Base-by-base conservation (phyloP, 768 basidiomycete genomes). In the Termitomyces sp. region DNA sequence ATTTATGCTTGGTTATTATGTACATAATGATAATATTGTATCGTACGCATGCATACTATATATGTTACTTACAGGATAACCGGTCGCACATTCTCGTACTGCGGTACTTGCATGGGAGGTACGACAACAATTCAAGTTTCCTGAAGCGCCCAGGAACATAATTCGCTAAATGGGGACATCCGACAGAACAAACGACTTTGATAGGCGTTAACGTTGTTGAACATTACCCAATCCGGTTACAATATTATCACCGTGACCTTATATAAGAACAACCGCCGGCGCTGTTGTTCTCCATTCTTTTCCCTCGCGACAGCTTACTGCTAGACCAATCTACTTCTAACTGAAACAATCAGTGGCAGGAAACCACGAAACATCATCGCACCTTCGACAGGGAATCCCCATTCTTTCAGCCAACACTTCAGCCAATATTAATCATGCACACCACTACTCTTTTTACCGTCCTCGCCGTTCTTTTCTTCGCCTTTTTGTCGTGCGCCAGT, bases 401-500 rank as follows among this genome's bases (percentile, higher is more conserved):
- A 54, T 17, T 50, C 56, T 46, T 42, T 64, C 34, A 43, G 27
- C 32, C 68, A 66, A 65, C n/a, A n/a, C 68, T 73, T 59, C 70
- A 70, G 59, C 72, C 73, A 16, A n/a, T n/a, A n/a, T n/a, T n/a
- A n/a, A 75, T 73, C 48, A 69, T 70, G 52, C 53, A 37, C 60
- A 66, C 68, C 45, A 64, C 69, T 29, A 75, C 77, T 44, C 48
- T 65, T 46, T 53, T 63, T 27, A 58, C 59, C 54, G n/a, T 57
- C 54, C 37, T 66, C 54, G 25, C 69, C 68, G 49, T 71, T 69
- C 17, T 79, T 73, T 42, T 78, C 69, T 61, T 67, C 66, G 25
- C 67, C 68, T 32, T 74, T 69, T 34, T 77, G 71, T 21, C 71
- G 59, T 32, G 73, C 73, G 43, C 73, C 68, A 47, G 60, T 67